Conservation (phyloP, 2,329 filamentous ascomycete genomes). For the Nothopassalora personata region DNA sequence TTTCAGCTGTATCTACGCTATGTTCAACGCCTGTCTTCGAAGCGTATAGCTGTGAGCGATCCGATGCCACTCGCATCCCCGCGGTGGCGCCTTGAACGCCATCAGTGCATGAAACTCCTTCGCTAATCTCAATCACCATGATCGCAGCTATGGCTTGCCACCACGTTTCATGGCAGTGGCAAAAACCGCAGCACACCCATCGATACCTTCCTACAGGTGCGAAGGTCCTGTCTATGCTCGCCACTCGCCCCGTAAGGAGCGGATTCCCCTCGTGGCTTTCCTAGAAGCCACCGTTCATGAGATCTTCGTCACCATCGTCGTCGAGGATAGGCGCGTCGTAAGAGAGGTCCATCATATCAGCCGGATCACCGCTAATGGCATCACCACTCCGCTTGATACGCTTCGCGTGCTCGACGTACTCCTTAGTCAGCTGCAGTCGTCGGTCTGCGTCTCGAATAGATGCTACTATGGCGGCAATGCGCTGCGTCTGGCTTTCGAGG, state of each 20-base stretch:
- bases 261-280: neutral
- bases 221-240: neutral
- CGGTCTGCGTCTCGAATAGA: constrained; percentile 52
- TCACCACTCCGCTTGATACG: constrained; percentile 40
- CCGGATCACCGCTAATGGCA: constrained; percentile 29
- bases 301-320: constrained; percentile 29
- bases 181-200: neutral
- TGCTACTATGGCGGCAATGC: constrained; percentile 47
- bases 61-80: neutral
- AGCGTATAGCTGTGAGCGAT: neutral
- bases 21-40: neutral
- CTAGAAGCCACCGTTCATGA: constrained; percentile 25
- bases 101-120: constrained; percentile 3
- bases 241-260: too few relatives aligned
- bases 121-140: constrained; percentile 5
- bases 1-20: constrained; percentile 7
- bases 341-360: constrained; percentile 34
- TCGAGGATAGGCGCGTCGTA: constrained; percentile 27
- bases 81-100: neutral
- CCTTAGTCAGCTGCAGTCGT: constrained; percentile 52
- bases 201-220: neutral
- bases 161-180: neutral
- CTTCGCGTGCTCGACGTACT: constrained; percentile 52
- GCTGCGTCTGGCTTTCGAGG: constrained; percentile 46
- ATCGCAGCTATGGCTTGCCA: neutral